These are phyloP conservation scores for Lyophyllum atratum DNA, from an alignment of 768 basidiomycete species.

Conservation along the genomic window DNA sequence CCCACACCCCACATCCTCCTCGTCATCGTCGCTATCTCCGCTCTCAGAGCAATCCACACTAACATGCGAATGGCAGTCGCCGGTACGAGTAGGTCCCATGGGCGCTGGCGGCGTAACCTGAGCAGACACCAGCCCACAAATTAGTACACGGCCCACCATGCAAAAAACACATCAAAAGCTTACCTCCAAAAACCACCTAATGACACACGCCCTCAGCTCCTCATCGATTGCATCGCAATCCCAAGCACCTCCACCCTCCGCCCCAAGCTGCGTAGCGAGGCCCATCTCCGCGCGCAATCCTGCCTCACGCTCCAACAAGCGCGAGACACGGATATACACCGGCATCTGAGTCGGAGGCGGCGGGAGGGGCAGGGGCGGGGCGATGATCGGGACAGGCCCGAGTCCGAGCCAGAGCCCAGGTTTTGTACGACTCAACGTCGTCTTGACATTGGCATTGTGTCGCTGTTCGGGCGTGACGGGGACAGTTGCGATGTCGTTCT, in stretches of 20 bases:
- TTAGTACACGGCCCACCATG: neutral
- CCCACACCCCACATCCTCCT: neutral
- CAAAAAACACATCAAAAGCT: conserved; percentile 5
- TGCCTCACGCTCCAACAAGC: conserved; percentile 44
- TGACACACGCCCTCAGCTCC: conserved; percentile 32
- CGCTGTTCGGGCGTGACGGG: conserved; percentile 2
- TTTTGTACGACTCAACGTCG: too few relatives aligned
- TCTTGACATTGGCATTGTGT: neutral
- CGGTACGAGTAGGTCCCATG: neutral
- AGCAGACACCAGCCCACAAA: neutral
- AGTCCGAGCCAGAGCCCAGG: neutral
- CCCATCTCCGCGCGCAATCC: conserved; percentile 21
- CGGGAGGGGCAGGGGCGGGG: conserved; percentile 45
- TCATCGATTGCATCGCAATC: conserved; percentile 27
- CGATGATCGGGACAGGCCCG: conserved; percentile 50
- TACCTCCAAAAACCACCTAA: conserved; percentile 51
- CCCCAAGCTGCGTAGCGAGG: conserved; percentile 19
- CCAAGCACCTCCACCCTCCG: neutral
- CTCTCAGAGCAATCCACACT: neutral
- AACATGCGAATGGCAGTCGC: neutral
- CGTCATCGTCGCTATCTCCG: neutral
- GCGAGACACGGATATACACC: conserved; percentile 44
- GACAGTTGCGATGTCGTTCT: neutral
- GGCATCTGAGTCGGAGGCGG: conserved; percentile 37
- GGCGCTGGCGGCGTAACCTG: neutral